Evolutionary conservation across 2,329 filamentous ascomycete species (phyloP).

Genomic region (Fusarium drepaniforme): DNA sequence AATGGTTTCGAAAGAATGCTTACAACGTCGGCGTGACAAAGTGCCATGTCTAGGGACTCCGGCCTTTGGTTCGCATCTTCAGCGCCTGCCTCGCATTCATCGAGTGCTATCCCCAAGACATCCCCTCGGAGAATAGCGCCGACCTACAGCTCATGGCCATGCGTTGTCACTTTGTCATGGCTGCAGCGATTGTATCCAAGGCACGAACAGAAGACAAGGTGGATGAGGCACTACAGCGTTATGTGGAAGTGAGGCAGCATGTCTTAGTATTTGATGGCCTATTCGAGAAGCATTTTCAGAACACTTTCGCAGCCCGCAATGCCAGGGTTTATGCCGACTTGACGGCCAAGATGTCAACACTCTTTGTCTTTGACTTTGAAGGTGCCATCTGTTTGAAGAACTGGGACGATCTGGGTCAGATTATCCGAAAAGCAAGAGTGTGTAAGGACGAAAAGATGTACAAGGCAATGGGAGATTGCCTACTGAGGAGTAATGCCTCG

Average conservation of each 20-base stretch:
- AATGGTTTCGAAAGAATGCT: conserved; percentile 87
- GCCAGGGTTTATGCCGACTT: conserved; percentile 65
- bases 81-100: conserved; percentile 64
- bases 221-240: conserved; percentile 69
- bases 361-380: conserved; percentile 86
- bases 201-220: conserved; percentile 64
- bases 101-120: conserved; percentile 62
- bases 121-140: conserved; percentile 53
- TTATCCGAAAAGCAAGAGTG: conserved; percentile 65
- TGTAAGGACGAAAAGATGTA: conserved; percentile 62
- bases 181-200: conserved; percentile 62
- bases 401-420: conserved; percentile 74
- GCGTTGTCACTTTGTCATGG: conserved; percentile 78
- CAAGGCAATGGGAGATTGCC: conserved; percentile 75
- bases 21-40: conserved; percentile 82
- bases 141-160: conserved; percentile 71
- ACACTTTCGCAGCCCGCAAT: conserved; percentile 54
- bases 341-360: conserved; percentile 70
- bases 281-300: conserved; percentile 65
- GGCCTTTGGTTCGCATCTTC: conserved; percentile 68
- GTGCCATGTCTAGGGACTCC: conserved; percentile 65
- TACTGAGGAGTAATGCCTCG: conserved; percentile 67
- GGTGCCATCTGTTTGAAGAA: conserved; percentile 73
- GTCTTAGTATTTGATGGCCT: conserved; percentile 69
- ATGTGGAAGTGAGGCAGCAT: conserved; percentile 71